phyloP scores from a whole-genome alignment of 768 basidiomycete species.

The Serendipita vermifera region DNA sequence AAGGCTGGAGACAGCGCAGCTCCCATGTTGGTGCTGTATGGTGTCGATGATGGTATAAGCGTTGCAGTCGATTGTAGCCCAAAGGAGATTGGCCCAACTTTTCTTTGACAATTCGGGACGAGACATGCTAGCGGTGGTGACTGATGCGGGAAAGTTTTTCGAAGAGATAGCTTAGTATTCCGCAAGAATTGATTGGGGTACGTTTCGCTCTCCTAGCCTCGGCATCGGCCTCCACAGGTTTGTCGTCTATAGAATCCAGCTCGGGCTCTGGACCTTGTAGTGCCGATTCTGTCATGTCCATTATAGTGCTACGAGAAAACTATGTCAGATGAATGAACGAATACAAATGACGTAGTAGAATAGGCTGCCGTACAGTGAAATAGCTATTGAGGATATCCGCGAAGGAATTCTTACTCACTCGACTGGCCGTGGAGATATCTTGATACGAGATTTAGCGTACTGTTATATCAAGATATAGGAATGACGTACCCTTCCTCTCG shows the following conservation, averaged over 20 bases:
- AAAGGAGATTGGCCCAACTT: constrained; percentile 36
- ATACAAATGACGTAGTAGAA: not conserved
- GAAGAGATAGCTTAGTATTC: constrained; percentile 37
- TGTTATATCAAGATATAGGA: too few species aligned
- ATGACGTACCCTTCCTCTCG: too few species aligned
- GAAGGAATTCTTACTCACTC: constrained; percentile 23
- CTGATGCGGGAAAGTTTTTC: constrained; percentile 28
- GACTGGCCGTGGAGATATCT: constrained; percentile 45
- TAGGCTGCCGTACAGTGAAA: constrained; percentile 15
- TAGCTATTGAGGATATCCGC: constrained; percentile 20
- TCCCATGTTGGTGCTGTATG: not conserved
- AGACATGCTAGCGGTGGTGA: not conserved
- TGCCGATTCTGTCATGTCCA: not conserved
- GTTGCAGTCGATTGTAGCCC: constrained; percentile 31
- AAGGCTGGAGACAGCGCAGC: not conserved
- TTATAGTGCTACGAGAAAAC: not conserved
- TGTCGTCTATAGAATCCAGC: constrained; percentile 41
- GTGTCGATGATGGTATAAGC: constrained; percentile 37
- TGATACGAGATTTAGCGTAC: constrained; percentile 21
- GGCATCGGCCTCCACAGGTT: constrained; percentile 44
- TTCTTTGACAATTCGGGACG: constrained; percentile 22
- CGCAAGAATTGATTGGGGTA: constrained; percentile 65
- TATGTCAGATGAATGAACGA: not conserved
- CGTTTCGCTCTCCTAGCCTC: constrained; percentile 57
- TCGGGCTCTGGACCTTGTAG: constrained; percentile 32